A percentile compares a stretch with the other conserved stretches of the same genome.
Conservation (phyloP, 768 basidiomycete species). For the Trametes gibbosa region DNA sequence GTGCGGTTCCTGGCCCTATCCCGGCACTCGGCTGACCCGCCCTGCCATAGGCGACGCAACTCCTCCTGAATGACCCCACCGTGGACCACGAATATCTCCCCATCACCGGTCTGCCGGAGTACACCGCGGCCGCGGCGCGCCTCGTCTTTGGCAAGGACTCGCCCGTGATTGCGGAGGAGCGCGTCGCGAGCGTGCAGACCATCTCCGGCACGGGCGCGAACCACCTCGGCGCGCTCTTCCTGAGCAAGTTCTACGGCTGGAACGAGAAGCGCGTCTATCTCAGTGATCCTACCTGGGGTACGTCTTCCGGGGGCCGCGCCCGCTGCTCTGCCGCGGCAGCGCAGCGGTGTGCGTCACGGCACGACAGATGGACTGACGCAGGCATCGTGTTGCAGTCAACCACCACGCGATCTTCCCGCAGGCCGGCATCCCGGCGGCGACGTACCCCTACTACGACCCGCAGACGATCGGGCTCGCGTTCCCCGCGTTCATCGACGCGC, state of each 20-base stretch:
- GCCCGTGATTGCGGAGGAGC: slow-evolving; percentile 63
- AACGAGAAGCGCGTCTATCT: slow-evolving; percentile 69
- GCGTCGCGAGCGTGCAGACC: slow-evolving; percentile 83
- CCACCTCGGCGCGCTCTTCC: slow-evolving; percentile 86
- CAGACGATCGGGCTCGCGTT: slow-evolving; percentile 87
- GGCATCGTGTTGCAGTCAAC: slow-evolving; percentile 53
- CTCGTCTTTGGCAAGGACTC: slow-evolving; percentile 78
- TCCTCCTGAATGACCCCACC: slow-evolving; percentile 62
- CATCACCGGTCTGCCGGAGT: slow-evolving; percentile 84
- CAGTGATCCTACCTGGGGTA: slow-evolving; percentile 95
- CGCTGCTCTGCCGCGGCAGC: not conserved
- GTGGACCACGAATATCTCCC: slow-evolving; percentile 93
- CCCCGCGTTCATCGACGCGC: slow-evolving; percentile 55
- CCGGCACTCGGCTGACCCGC: not conserved
- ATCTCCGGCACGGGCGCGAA: slow-evolving; percentile 97
- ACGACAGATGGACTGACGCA: slow-evolving; percentile 3
- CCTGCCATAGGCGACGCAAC: slow-evolving; percentile 60
- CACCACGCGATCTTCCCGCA: slow-evolving; percentile 91
- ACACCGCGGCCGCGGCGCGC: slow-evolving; percentile 76
- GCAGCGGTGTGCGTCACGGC: not conserved
- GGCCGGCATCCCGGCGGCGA: slow-evolving; percentile 80
- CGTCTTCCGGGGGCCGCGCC: slow-evolving; percentile 29
- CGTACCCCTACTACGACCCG: slow-evolving; percentile 94
- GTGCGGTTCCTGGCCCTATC: slow-evolving; percentile 11
- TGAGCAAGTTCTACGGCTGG: slow-evolving; percentile 71